Conservation (phyloP, 1,284 basidiomycete genomes). For the Trametes hirsuta region DNA sequence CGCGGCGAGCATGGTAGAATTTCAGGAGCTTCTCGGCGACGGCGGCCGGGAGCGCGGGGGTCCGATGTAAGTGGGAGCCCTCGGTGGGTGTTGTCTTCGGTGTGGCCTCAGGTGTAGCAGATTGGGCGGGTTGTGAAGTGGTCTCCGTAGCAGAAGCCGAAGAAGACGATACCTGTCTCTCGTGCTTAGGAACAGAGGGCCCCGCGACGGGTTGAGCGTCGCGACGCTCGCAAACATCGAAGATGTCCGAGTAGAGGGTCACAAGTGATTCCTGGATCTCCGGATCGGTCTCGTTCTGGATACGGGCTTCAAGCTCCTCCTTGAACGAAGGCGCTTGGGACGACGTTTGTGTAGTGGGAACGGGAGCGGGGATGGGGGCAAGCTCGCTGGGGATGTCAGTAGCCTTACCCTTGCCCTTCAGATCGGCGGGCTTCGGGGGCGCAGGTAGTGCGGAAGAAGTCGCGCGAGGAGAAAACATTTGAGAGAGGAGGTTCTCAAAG, state of each 20-base stretch:
- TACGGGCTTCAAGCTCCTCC: constrained; percentile 20
- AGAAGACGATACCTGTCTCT: neutral
- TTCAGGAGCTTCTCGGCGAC: constrained; percentile 26
- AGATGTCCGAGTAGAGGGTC: constrained; percentile 21
- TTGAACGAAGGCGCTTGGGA: constrained; percentile 10
- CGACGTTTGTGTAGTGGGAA: neutral
- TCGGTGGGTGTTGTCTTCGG: neutral
- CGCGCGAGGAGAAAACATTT: neutral
- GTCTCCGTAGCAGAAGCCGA: neutral
- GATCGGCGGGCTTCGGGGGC: neutral
- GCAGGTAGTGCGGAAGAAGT: neutral
- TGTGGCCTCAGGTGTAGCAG: neutral
- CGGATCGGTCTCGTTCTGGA: constrained; percentile 18
- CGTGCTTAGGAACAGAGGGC: constrained; percentile 6
- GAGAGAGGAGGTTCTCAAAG: constrained; percentile 9
- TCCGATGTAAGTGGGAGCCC: constrained; percentile 25
- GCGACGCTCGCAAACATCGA: neutral
- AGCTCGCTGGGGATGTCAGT: neutral
- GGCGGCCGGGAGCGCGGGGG: constrained; percentile 25
- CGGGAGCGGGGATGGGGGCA: neutral
- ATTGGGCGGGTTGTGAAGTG: neutral
- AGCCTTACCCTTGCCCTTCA: constrained; percentile 26
- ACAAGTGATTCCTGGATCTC: constrained; percentile 21
- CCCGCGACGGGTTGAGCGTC: constrained; percentile 1
- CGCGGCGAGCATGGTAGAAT: constrained; percentile 25